Evolutionary conservation across 371 early-diverging fungal genomes (phyloP), one percentile per base, ranked within the genome.

Genomic region (Caulochytrium protostelioides): DNA sequence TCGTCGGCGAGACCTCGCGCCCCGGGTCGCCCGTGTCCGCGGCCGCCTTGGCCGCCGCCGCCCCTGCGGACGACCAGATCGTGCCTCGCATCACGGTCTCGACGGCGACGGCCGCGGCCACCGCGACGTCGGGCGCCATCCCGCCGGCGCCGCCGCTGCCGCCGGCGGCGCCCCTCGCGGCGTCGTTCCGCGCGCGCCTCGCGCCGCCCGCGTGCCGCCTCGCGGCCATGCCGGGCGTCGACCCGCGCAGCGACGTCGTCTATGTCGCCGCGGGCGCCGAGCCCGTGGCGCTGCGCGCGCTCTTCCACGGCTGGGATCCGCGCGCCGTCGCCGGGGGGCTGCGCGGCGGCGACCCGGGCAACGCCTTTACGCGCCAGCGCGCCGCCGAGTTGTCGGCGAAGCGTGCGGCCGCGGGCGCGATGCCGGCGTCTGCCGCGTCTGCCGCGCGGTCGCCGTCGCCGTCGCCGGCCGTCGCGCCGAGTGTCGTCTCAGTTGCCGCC

Each of bases 261-360:
- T 55, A 47, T 44, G 28, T 50, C 19, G 2, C 17, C 10, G 39
- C 54, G 23, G 57, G 54, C 3, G 5, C 15, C 20, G 57, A 56
- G 30, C 41, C 47, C 2, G 19, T 30, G 5, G 47, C 38, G 14
- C 54, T 56, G 27, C 37, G 33, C 6, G 44, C 42, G 8, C 54
- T 33, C 30, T 56, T 56, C 37, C 47, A 28, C 16, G 57, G 57
- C 17, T 56, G 57, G 57, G 53, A 53, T 36, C 35, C 32, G 18
- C 16, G 25, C n/a, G n/a, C n/a, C n/a, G n/a, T n/a, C n/a, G n/a
- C n/a, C n/a, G n/a, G n/a, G n/a, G n/a, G n/a, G n/a, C n/a, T n/a
- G n/a, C n/a, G n/a, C n/a, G 30, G 12, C 15, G 25, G 25, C 18
- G 28, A 38, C 10, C 32, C 39, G n/a, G 29, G 34, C 18, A 29